These are phyloP conservation scores for Leishmania aethiopica DNA, from an alignment of 208 protist species.

Conservation along the genomic window DNA sequence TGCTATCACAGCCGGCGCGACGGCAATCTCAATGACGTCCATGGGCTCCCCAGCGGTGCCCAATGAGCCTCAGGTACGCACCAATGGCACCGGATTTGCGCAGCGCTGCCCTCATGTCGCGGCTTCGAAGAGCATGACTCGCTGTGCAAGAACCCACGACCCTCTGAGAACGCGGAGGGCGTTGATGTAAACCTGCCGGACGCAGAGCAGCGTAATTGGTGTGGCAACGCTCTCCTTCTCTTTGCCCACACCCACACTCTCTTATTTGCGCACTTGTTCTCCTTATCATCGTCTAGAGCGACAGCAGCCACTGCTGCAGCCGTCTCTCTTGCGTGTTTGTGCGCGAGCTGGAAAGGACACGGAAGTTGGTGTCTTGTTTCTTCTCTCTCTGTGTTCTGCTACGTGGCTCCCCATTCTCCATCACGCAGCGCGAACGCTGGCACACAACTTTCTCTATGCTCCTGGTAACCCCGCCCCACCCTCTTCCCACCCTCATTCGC, in stretches of 20 bases:
- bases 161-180: not conserved
- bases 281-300: not conserved
- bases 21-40: slow-evolving; percentile 6
- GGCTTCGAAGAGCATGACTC: not conserved
- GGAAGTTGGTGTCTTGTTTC: not conserved
- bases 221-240: not conserved
- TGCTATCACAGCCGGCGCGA: slow-evolving; percentile 6
- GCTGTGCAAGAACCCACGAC: not conserved
- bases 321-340: not conserved
- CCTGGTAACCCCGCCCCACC: not conserved
- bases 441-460: not conserved
- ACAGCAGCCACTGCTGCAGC: not conserved
- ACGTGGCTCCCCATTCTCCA: not conserved
- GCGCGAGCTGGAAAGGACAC: not conserved
- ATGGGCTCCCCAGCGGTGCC: slow-evolving; percentile 6
- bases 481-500: not conserved
- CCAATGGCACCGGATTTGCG: not conserved
- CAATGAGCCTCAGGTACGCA: not conserved
- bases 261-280: not conserved
- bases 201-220: not conserved
- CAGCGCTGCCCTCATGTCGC: not conserved
- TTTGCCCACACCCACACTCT: not conserved
- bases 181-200: not conserved
- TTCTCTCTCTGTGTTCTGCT: not conserved
- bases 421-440: not conserved